Conservation (phyloP, 495 filamentous ascomycete genomes). For the Hypoxylon crocopeplum region DNA sequence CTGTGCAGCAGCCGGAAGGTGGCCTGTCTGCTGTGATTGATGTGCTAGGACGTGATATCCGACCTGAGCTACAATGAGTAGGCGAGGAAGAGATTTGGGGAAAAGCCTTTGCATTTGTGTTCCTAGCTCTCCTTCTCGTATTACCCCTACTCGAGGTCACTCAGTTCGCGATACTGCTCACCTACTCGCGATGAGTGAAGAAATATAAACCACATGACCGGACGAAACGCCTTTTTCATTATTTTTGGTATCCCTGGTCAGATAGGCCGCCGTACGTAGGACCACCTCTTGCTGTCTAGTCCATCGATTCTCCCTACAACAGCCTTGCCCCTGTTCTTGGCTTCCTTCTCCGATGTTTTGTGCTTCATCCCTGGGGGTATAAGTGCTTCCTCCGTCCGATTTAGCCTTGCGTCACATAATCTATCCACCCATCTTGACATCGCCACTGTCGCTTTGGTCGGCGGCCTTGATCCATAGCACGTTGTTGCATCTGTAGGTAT, state of each 20-base stretch:
- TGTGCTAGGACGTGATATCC: not conserved
- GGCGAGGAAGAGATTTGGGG: slow-evolving; percentile 24
- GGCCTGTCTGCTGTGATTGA: slow-evolving; percentile 84
- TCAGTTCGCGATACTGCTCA: not conserved
- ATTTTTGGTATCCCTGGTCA: too few species aligned
- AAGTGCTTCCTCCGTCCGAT: slow-evolving; percentile 9
- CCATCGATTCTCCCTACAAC: too few species aligned
- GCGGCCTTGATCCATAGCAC: slow-evolving; percentile 87
- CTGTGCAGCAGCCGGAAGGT: slow-evolving; percentile 88
- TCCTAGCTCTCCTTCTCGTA: slow-evolving; percentile 1
- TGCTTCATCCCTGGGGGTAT: slow-evolving; percentile 24
- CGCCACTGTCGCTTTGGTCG: slow-evolving; percentile 61
- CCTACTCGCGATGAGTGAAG: not conserved
- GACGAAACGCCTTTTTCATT: too few species aligned
- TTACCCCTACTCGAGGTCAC: slow-evolving; percentile 5
- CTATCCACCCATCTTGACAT: slow-evolving; percentile 70
- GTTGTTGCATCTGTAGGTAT: slow-evolving; percentile 69
- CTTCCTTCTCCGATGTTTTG: not conserved
- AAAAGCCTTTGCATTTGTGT: slow-evolving; percentile 29
- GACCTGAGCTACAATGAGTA: not conserved
- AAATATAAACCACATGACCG: too few species aligned
- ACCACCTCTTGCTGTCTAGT: too few species aligned
- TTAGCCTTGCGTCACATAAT: not conserved
- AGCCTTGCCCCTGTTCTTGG: too few species aligned
- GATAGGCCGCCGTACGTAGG: too few species aligned